phyloP scores from a whole-genome alignment of 345 rosid species.

The Salix suchowensis region DNA sequence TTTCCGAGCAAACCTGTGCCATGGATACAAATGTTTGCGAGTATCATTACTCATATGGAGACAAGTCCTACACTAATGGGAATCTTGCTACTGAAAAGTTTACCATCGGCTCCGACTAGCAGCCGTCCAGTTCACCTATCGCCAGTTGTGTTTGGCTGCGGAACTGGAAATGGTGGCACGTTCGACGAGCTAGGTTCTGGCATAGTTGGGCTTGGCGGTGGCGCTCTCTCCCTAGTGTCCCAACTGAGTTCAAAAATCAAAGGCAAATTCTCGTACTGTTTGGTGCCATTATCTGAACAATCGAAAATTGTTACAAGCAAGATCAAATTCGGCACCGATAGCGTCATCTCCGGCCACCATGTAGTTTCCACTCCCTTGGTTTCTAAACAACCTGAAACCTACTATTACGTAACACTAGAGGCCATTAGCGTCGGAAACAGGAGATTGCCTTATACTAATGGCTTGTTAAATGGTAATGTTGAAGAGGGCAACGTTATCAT shows the following conservation, averaged over 20 bases:
- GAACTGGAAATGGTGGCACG: slow-evolving; percentile 37
- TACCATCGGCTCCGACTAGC: slow-evolving; percentile 18
- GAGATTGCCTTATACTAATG: slow-evolving; percentile 27
- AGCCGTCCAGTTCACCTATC: slow-evolving; percentile 22
- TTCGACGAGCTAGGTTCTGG: slow-evolving; percentile 50
- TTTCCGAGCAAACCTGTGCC: slow-evolving; percentile 22
- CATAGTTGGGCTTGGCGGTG: slow-evolving; percentile 61
- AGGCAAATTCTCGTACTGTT: slow-evolving; percentile 54
- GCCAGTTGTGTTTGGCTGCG: slow-evolving; percentile 44
- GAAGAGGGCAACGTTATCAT: slow-evolving; percentile 45
- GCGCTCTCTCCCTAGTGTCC: slow-evolving; percentile 44
- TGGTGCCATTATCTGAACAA: slow-evolving; percentile 33
- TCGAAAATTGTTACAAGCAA: slow-evolving; percentile 25
- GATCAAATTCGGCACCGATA: slow-evolving; percentile 42
- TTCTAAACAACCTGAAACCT: slow-evolving; percentile 29
- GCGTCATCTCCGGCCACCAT: slow-evolving; percentile 7
- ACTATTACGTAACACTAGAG: slow-evolving; percentile 47
- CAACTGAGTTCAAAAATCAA: slow-evolving; percentile 35
- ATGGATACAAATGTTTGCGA: slow-evolving; percentile 24
- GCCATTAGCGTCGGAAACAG: slow-evolving; percentile 50
- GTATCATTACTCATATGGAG: slow-evolving; percentile 48
- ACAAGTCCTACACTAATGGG: slow-evolving; percentile 36
- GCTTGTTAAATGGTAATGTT: background rate
- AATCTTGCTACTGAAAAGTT: slow-evolving; percentile 42
- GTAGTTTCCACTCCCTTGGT: slow-evolving; percentile 41